These are phyloP conservation scores for Guillardia theta DNA, from an alignment of 78 protist genomes.

Conservation along the genomic window DNA sequence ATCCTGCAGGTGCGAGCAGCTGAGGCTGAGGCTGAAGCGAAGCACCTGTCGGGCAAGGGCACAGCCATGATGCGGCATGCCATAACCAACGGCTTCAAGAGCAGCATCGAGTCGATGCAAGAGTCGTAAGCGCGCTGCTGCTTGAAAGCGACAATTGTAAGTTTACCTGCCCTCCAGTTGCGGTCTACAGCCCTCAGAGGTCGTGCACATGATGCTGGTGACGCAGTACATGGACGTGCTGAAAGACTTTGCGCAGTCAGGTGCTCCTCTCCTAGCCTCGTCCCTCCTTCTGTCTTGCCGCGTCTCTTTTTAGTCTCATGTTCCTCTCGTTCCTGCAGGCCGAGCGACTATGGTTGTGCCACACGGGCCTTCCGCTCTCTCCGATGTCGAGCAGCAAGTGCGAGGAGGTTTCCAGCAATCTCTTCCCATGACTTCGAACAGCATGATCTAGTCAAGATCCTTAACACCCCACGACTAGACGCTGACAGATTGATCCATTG, in stretches of 20 bases:
- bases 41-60: neutral
- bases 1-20: neutral
- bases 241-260: neutral
- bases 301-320: too few species aligned
- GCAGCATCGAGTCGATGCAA: neutral
- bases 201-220: neutral
- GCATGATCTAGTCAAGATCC: too few species aligned
- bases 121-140: neutral
- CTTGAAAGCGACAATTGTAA: neutral
- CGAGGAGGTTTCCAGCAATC: neutral
- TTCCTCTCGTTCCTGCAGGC: too few species aligned
- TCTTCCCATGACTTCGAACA: too few species aligned
- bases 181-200: neutral
- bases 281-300: too few species aligned
- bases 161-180: too few species aligned
- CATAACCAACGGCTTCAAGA: neutral
- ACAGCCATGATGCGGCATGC: neutral
- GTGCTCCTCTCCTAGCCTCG: too few species aligned
- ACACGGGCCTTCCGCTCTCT: neutral
- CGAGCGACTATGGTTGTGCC: slow-evolving; percentile 12
- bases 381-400: neutral
- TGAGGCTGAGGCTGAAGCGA: slow-evolving; percentile 24
- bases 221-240: neutral
- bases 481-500: too few species aligned
- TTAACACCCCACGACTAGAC: too few species aligned